Conservation (phyloP, 352 stramenopile genomes). For the Pythium graminicola region DNA sequence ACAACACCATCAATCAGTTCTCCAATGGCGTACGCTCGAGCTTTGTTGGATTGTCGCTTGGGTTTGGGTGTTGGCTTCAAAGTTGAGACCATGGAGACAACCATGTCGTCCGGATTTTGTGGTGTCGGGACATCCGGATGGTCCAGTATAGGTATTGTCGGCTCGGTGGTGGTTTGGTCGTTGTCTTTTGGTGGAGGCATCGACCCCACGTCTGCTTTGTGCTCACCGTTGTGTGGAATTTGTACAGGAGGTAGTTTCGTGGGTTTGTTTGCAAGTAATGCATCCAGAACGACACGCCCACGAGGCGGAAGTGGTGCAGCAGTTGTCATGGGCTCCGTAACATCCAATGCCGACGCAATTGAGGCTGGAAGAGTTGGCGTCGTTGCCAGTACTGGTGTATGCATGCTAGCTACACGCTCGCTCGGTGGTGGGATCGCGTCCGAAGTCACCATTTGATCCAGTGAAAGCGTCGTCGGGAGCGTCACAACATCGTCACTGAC, state of each 20-base stretch:
- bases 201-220: neutral
- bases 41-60: too few relatives aligned
- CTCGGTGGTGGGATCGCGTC: too few relatives aligned
- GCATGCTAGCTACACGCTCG: too few relatives aligned
- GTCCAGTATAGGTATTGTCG: too few relatives aligned
- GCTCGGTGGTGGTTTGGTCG: too few relatives aligned
- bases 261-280: conserved; percentile 4
- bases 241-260: neutral
- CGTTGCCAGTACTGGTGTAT: neutral
- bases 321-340: neutral
- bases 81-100: neutral
- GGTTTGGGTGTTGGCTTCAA: too few relatives aligned
- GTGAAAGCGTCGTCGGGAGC: neutral
- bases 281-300: conserved; percentile 4
- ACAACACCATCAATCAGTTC: conserved; percentile 11
- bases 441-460: conserved; percentile 4
- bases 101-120: neutral
- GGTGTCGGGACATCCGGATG: too few relatives aligned
- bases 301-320: neutral
- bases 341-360: neutral
- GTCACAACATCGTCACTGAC: conserved; percentile 7
- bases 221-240: neutral
- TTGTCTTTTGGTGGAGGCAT: neutral
- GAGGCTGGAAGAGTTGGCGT: neutral
- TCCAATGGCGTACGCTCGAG: neutral